Evolutionary conservation across 2,329 filamentous ascomycete genomes (phyloP), one percentile per base, ranked within the genome.

Genomic region (Microcyclosporella mali): DNA sequence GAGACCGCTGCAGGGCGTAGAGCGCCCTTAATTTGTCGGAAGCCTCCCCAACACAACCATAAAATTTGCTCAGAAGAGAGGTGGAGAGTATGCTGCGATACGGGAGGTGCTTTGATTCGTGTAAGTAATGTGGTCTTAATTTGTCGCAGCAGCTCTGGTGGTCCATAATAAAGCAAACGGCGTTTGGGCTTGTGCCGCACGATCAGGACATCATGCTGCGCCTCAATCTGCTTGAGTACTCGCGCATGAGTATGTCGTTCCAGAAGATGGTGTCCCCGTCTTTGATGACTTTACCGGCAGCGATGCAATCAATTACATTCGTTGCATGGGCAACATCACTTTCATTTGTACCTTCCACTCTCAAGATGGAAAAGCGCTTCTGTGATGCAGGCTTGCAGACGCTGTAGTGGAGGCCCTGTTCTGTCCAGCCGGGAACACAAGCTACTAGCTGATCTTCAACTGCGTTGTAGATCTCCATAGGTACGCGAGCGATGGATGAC

Each of bases 401-500:
- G 4, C 18, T 25, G 37, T 37, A 45, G 15, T 15, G 33, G 19
- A 45, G 30, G 25, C 37, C 16, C 12, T 45, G 21, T 19, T 45
- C 31, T 9, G 12, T 15, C 30, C 37, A 40, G 8, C 27, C 27
- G 15, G 30, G 18, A 11, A 39, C 34, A 18, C 29, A 17, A 14
- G 18, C 33, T 15, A 30, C 37, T 12, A 45, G 33, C 30, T 45
- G 37, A 37, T 40, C 15, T 31, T 45, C 42, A 10, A 45, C 31
- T 14, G 31, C 37, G 4, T 40, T n/a, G 42, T 46, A 46, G 16
- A 46, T 33, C 16, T 11, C 27, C 12, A 15, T 41, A 6, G 38
- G 28, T 16, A 46, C 28, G 16, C 33, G 40, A 16, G 33, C 32
- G 12, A 31, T 41, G 12, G 27, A 42, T 7, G 38, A 41, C 32